Percentiles rank a stretch among this genome's conserved stretches.
Conservation (phyloP, 176 grass and related monocot species). For the Zizania latifolia region DNA sequence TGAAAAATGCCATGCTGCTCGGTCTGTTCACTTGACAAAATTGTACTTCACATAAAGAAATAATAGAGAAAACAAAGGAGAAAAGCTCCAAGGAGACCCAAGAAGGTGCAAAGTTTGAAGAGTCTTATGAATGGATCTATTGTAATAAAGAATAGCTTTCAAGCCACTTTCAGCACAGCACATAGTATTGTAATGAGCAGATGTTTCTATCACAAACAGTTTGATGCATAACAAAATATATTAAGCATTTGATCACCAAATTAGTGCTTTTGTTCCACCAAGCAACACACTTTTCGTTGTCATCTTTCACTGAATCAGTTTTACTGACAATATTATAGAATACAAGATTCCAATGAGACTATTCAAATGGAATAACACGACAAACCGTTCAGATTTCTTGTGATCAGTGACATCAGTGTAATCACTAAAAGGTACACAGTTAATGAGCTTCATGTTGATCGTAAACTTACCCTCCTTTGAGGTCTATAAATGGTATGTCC, state of each 20-base stretch:
- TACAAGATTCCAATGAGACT: not conserved
- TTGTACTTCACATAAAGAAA: not conserved
- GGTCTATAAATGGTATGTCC: slow-evolving; percentile 61
- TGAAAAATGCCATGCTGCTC: not conserved
- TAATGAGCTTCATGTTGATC: not conserved
- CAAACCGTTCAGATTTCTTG: not conserved
- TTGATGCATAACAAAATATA: not conserved
- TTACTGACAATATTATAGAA: slow-evolving; percentile 4
- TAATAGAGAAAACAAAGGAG: not conserved
- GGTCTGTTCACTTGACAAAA: not conserved
- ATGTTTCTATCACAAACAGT: not conserved
- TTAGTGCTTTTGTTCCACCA: too few species aligned
- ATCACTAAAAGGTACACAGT: not conserved
- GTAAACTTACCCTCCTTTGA: slow-evolving; percentile 67
- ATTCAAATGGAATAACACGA: not conserved
- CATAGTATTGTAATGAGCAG: not conserved
- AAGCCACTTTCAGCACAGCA: not conserved
- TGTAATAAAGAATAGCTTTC: not conserved
- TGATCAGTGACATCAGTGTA: not conserved
- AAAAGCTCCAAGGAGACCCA: not conserved
- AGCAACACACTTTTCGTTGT: not conserved
- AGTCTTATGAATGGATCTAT: not conserved
- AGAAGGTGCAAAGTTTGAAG: not conserved
- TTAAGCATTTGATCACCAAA: not conserved
- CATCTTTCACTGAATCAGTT: not conserved